These are phyloP conservation scores for Starmerella riodocensis DNA, from an alignment of 805 yeast species.

Conservation along the genomic window DNA sequence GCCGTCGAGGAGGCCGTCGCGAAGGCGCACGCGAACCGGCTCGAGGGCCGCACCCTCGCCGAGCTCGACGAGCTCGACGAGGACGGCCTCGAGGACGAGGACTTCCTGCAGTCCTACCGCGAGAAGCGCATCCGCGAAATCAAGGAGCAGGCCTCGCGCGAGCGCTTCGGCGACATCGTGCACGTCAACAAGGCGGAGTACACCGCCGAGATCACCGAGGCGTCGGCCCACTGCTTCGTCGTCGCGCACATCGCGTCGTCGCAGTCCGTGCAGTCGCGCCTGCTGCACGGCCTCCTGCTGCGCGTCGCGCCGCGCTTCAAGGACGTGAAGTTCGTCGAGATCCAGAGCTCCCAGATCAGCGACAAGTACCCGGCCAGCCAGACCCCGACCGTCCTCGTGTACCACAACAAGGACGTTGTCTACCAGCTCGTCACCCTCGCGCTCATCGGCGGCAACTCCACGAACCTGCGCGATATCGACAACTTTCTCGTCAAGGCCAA, in stretches of 20 bases:
- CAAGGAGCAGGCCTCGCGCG: constrained; percentile 40
- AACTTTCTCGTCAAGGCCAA: constrained; percentile 50
- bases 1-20: constrained; percentile 72
- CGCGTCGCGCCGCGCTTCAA: constrained; percentile 53
- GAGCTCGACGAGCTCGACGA: constrained; percentile 82
- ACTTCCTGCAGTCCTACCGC: constrained; percentile 61
- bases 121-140: constrained; percentile 67
- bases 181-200: constrained; percentile 83
- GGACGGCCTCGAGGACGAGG: constrained; percentile 77
- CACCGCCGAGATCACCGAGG: constrained; percentile 69
- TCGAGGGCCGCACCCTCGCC: constrained; percentile 61
- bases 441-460: constrained; percentile 72
- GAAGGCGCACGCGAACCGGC: constrained; percentile 67
- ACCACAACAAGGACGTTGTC: constrained; percentile 62
- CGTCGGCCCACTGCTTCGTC: constrained; percentile 49
- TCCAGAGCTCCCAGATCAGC: constrained; percentile 79
- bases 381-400: constrained; percentile 82
- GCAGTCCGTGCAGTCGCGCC: constrained; percentile 51
- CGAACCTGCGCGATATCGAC: constrained; percentile 59
- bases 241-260: constrained; percentile 64
- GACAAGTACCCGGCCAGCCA: constrained; percentile 82
- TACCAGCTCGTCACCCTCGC: constrained; percentile 72
- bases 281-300: constrained; percentile 46
- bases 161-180: constrained; percentile 59
- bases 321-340: constrained; percentile 83